Base-by-base conservation (phyloP, 305 asterid genomes). In the Solanum hybrid region DNA sequence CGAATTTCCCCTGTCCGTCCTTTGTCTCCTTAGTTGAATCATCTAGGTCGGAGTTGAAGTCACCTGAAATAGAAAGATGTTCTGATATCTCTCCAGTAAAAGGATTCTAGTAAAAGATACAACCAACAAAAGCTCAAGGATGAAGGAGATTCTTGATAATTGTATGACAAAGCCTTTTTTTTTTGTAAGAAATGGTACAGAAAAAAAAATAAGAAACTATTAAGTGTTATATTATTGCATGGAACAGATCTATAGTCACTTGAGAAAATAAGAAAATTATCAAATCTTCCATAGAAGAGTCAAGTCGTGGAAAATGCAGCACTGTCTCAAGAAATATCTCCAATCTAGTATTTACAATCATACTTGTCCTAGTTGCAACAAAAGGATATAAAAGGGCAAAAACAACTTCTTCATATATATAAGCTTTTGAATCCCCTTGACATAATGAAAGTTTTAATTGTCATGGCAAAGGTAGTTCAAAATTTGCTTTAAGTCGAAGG, bases 1-100 rank as follows among this genome's bases (percentile, higher is more conserved):
- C 95, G 41, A 97, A 93, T 37, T 93, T 95, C 86, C 92, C 95
- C 34, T 93, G 94, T 80, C 92, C 89, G n/a, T 70, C 87, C 77
- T 89, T 90, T 29, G 78, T 89, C 89, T 92, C 95, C 41, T 11
- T 29, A 81, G 88, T 31, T 10, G 90, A 68, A 83, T 91, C 94
- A 87, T 90, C 94, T 24, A 90, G 75, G 61, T 90, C 90, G 32
- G 92, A 93, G 89, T 81, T 73, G 88, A 87, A 61, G 13, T 88
- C 87, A 38, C 94, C 98, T 94, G 95, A 24, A 93, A 89, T 26
- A 39, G 24, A 85, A 81, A 85, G 84, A 89, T 32, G 17, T 31
- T 78, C 11, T 45, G 31, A 57, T 85, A 32, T 57, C 88, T 57
- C 88, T 85, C 88, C 32, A 6, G 45, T 51, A 85, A 85, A 85